These are phyloP conservation scores for Melanogaster broomeanus DNA, from an alignment of 768 basidiomycete genomes.

Conservation along the genomic window DNA sequence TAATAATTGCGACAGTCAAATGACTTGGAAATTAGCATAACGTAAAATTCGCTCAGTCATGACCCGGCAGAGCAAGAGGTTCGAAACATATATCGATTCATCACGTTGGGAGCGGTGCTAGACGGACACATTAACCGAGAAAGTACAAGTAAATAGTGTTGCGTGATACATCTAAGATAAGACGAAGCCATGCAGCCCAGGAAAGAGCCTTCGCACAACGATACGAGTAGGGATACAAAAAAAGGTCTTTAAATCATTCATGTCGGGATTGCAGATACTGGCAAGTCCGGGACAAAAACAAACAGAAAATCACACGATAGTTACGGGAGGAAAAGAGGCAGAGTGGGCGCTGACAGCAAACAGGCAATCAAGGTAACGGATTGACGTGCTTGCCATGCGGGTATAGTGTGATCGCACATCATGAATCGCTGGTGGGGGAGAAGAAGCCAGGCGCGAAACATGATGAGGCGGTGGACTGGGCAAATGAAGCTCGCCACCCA, in stretches of 20 bases:
- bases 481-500: conserved; percentile 52
- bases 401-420: conserved; percentile 39
- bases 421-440: conserved; percentile 39
- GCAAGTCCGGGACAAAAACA: conserved; percentile 27
- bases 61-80: neutral
- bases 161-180: conserved; percentile 35
- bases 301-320: conserved; percentile 19
- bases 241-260: conserved; percentile 25
- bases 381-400: conserved; percentile 50
- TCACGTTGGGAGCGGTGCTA: conserved; percentile 18
- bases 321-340: conserved; percentile 10
- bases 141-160: conserved; percentile 34
- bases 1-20: conserved; percentile 27
- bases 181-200: conserved; percentile 23
- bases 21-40: conserved; percentile 22
- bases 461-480: conserved; percentile 45
- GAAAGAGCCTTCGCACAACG: conserved; percentile 22
- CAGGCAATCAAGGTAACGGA: conserved; percentile 42
- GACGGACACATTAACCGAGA: conserved; percentile 27
- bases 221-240: conserved; percentile 40
- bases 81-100: neutral
- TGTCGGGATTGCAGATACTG: conserved; percentile 29
- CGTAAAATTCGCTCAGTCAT: conserved; percentile 22
- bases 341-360: conserved; percentile 9
- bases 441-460: conserved; percentile 44